These are phyloP conservation scores for Saccharum officinarum DNA, from an alignment of 176 grass and related monocot genomes.

Conservation along the genomic window DNA sequence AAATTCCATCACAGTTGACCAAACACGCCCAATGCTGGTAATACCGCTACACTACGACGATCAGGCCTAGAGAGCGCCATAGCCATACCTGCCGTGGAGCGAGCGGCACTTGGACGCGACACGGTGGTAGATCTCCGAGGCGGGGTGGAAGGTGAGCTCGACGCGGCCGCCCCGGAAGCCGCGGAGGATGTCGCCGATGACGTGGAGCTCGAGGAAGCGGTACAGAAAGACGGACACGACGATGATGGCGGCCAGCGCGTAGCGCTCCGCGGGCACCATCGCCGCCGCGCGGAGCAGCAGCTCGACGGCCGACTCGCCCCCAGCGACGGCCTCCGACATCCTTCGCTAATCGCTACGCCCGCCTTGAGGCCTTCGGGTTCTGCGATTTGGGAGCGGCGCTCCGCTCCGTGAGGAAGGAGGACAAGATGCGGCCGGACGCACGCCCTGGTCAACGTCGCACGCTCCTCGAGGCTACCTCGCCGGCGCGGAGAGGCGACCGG, in stretches of 20 bases:
- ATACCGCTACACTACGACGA: neutral
- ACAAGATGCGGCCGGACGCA: neutral
- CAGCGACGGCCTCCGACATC: slow-evolving; percentile 30
- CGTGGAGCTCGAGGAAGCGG: slow-evolving; percentile 87
- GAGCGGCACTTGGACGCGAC: slow-evolving; percentile 73
- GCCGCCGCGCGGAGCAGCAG: slow-evolving; percentile 62
- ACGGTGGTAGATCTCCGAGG: slow-evolving; percentile 80
- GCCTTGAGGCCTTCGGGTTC: neutral
- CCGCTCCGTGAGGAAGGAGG: neutral
- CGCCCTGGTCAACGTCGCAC: neutral
- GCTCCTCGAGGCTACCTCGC: neutral
- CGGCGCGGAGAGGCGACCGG: slow-evolving; percentile 6
- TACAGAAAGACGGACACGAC: slow-evolving; percentile 44
- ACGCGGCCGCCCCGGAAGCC: slow-evolving; percentile 72
- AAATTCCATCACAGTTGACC: neutral
- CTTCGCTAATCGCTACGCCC: neutral
- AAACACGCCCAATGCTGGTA: neutral
- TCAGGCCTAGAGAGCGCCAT: neutral
- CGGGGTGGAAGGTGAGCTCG: slow-evolving; percentile 73
- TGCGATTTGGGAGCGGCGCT: neutral
- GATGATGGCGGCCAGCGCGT: slow-evolving; percentile 49
- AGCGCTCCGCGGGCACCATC: slow-evolving; percentile 43
- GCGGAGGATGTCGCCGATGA: slow-evolving; percentile 59
- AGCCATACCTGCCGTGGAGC: slow-evolving; percentile 77
- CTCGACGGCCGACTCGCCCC: slow-evolving; percentile 40